Evolutionary conservation across 1,284 basidiomycete genomes (phyloP), one percentile per base, ranked within the genome.

Genomic region (Apiotrichum brassicae): DNA sequence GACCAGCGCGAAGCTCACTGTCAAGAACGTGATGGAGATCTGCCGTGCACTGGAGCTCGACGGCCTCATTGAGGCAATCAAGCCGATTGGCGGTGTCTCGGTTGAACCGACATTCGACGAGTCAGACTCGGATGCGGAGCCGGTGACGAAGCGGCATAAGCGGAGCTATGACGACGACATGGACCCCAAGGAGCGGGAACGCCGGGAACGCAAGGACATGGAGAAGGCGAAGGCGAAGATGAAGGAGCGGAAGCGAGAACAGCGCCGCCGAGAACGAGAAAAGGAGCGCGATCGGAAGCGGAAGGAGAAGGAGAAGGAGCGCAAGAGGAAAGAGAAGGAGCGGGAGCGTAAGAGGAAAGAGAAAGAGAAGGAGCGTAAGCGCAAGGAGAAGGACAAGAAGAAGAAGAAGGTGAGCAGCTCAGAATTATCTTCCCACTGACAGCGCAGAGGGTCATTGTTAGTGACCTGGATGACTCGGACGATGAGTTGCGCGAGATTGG

Each of bases 21-120:
- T 70, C 38, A 67, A 71, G 50, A 66, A 74, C 43, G 61, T 74
- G 22, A 73, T 73, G 65, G 70, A 74, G 47, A 62, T 66, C 38
- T 68, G 70, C 59, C 64, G 70, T 20, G 68, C 70, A 4, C 55
- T 73, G 18, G 68, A 68, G 48, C 61, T 72, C 28, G 70, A 74
- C 38, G 71, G 70, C 1, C 39, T 62, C 32, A 63, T 74, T 11
- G 72, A 74, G 53, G 59, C 62, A 7, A 53, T 73, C 58, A 74
- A 71, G 53, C 71, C 72, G 0, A 39, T 66, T 6, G 60, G 59
- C n/a, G 66, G 66, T 4, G 59, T 71, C 8, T 25, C 56, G 9
- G 46, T 62, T 13, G 43, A 54, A 30, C 52, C 53, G 0, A 44
- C 48, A n/a, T 51, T 30, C 28, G 28, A 49, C 34, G 56, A 57